phyloP scores from a whole-genome alignment of 202 grass and related monocot species.

The Schoenoplectus triqueter region DNA sequence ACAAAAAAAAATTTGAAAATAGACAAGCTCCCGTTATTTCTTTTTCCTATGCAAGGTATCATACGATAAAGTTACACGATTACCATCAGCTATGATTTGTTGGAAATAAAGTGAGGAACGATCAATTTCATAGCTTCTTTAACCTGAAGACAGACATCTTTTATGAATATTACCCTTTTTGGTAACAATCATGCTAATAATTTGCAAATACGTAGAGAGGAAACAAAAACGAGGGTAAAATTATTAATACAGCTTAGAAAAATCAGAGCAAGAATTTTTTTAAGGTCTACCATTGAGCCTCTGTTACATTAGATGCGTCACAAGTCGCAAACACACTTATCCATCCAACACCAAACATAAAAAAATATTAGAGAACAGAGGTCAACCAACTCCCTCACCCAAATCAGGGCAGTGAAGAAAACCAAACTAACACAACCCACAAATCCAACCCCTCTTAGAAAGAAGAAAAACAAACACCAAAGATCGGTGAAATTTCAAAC shows the following conservation, averaged over 20 bases:
- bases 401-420: slow-evolving; percentile 42
- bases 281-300: slow-evolving; percentile 47
- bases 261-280: slow-evolving; percentile 15
- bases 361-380: slow-evolving; percentile 33
- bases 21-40: slow-evolving; percentile 24
- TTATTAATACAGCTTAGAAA: slow-evolving; percentile 22
- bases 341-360: slow-evolving; percentile 34
- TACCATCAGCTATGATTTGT: slow-evolving; percentile 11
- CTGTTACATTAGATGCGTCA: slow-evolving; percentile 70
- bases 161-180: background rate
- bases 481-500: slow-evolving; percentile 31
- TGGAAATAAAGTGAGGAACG: background rate
- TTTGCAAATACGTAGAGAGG: background rate
- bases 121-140: background rate
- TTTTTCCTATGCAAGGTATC: background rate
- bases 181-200: background rate
- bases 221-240: slow-evolving; percentile 39
- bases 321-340: slow-evolving; percentile 38
- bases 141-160: background rate
- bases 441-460: slow-evolving; percentile 37
- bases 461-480: slow-evolving; percentile 62
- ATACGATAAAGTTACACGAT: background rate
- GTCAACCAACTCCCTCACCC: slow-evolving; percentile 42
- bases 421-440: slow-evolving; percentile 38
- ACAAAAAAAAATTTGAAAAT: background rate